phyloP scores from a whole-genome alignment of 2,329 filamentous ascomycete genomes.

The Colletotrichum camelliae region DNA sequence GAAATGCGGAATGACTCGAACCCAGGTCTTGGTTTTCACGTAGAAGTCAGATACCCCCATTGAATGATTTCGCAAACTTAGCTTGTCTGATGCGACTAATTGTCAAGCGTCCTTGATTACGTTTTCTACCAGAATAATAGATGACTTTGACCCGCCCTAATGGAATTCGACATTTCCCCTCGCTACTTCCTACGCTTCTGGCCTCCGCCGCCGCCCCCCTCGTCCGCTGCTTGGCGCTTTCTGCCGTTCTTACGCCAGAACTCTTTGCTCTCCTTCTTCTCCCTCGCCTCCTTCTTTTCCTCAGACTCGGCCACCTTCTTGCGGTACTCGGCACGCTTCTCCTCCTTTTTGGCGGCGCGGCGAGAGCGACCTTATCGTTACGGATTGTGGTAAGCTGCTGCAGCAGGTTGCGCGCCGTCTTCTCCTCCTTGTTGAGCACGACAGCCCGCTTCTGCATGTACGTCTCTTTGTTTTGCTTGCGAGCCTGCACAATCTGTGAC shows the following conservation, averaged over 20 bases:
- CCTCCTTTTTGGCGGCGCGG: constrained; percentile 84
- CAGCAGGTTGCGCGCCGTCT: constrained; percentile 85
- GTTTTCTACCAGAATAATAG: background rate
- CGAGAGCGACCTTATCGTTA: constrained; percentile 89
- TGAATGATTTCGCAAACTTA: constrained; percentile 2
- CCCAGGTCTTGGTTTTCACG: background rate
- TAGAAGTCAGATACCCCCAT: constrained; percentile 11
- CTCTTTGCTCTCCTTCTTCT: constrained; percentile 91
- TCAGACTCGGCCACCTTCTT: constrained; percentile 82
- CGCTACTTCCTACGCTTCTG: constrained; percentile 27
- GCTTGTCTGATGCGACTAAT: background rate
- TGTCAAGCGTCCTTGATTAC: constrained; percentile 9
- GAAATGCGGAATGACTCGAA: background rate
- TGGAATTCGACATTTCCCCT: background rate
- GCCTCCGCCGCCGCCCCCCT: constrained; percentile 40
- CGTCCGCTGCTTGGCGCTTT: constrained; percentile 56
- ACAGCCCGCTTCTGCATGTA: constrained; percentile 97
- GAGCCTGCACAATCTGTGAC: constrained; percentile 84
- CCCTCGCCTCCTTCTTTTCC: constrained; percentile 84
- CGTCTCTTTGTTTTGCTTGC: constrained; percentile 79
- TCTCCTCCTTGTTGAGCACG: constrained; percentile 85
- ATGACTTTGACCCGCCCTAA: background rate
- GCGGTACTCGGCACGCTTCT: constrained; percentile 78
- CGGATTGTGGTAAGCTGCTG: constrained; percentile 90
- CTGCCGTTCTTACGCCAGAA: constrained; percentile 92